Evolutionary conservation across 2,329 filamentous ascomycete species (phyloP).

Genomic region (Nothophoma quercina): DNA sequence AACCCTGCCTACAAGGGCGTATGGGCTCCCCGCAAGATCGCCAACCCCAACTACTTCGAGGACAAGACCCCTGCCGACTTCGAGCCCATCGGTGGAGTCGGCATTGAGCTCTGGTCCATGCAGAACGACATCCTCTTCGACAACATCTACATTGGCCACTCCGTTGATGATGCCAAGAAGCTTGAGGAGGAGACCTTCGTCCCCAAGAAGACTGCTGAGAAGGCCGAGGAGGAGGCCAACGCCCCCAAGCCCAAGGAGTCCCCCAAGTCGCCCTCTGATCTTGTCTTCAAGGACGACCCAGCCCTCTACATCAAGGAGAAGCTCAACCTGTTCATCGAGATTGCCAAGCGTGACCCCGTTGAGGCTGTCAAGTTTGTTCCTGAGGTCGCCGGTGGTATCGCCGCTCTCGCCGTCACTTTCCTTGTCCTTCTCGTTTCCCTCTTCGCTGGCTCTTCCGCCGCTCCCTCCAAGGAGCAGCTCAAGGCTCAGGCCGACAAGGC

Average conservation of each 20-base stretch:
- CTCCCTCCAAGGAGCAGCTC: conserved; percentile 69
- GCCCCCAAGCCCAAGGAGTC: conserved; percentile 76
- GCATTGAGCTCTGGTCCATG: conserved; percentile 99
- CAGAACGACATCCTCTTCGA: conserved; percentile 98
- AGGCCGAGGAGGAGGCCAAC: conserved; percentile 77
- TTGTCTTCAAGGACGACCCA: conserved; percentile 91
- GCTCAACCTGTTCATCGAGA: conserved; percentile 85
- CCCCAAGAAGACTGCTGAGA: conserved; percentile 84
- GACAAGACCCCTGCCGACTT: conserved; percentile 97
- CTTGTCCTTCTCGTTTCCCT: conserved; percentile 75
- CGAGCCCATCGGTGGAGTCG: conserved; percentile 97
- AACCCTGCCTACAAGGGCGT: conserved; percentile 98
- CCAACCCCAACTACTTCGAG: conserved; percentile 95
- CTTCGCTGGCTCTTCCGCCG: conserved; percentile 68
- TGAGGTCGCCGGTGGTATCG: conserved; percentile 84
- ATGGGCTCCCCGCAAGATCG: conserved; percentile 94
- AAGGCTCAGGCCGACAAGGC: conserved; percentile 78
- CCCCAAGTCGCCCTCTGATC: conserved; percentile 74
- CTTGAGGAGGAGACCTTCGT: conserved; percentile 89
- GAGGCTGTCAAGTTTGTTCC: conserved; percentile 89
- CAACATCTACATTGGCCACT: conserved; percentile 99
- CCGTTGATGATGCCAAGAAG: conserved; percentile 87
- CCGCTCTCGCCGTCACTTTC: conserved; percentile 72
- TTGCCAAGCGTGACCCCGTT: conserved; percentile 82
- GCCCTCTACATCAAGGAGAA: conserved; percentile 90